Evolutionary conservation across 805 yeast genomes (phyloP), one percentile per base, ranked within the genome.

Genomic region (Kodamaea lidongshanica): DNA sequence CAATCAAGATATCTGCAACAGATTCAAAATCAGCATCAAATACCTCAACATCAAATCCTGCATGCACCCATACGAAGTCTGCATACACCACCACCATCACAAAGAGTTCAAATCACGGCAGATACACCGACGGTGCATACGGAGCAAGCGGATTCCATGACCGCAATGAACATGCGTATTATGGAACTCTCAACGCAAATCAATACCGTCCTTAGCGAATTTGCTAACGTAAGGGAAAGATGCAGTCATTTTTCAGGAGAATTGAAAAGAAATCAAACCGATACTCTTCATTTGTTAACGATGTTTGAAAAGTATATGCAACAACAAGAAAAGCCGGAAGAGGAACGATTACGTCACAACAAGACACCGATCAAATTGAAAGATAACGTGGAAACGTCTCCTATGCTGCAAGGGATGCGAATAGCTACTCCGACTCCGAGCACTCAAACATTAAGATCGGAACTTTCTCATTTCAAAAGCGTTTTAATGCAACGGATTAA

Each of bases 221-320:
- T 69, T 42, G 56, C 59, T 8, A 50, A 55, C 21, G 45, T 74
- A 25, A 65, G 61, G 25, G 43, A 62, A 10, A 58, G 67, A 30
- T 69, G 70, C 43, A 80, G 74, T 16, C 42, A 60, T 7, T 60
- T 75, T 5, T 48, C 56, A 18, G 71, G 67, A 4, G 76, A 73
- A 28, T 44, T 72, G 34, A 64, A 67, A 20, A 59, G 61, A 32
- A 61, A 70, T 11, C 74, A 73, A 42, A 44, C 62, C 32, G 85
- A 77, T 41, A 58, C 73, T 52, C 67, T 75, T 3, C 63, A 63
- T 21, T 35, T 77, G 6, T 41, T 77, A 7, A 82, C 75, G 13
- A 44, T 68, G 27, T 47, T 67, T 23, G 70, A 65, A 30, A 51
- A 41, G 27, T 30, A 43, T 32, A 31, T 41, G 16, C 16, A 26